Conservation (phyloP, 2,329 filamentous ascomycete genomes). For the Alternaria tenuissima region DNA sequence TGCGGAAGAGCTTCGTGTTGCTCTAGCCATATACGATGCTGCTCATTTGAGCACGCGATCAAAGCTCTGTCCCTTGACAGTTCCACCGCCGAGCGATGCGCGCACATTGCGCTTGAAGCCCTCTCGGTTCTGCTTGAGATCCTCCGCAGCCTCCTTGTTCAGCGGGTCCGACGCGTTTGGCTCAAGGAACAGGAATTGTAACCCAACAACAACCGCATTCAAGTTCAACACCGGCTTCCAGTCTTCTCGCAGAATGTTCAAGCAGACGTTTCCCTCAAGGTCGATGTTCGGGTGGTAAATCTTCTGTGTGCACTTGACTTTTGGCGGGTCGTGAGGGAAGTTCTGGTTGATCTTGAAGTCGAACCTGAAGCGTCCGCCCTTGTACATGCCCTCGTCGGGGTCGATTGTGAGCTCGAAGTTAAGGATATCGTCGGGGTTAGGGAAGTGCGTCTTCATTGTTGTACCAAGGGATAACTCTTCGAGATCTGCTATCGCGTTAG, state of each 20-base stretch:
- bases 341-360: slow-evolving; percentile 91
- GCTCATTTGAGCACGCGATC: slow-evolving; percentile 77
- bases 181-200: slow-evolving; percentile 97
- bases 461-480: slow-evolving; percentile 79
- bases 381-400: slow-evolving; percentile 89
- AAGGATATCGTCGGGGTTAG: slow-evolving; percentile 84
- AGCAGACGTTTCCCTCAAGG: slow-evolving; percentile 93
- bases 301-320: slow-evolving; percentile 96
- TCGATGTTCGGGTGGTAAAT: slow-evolving; percentile 99
- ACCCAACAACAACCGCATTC: slow-evolving; percentile 93
- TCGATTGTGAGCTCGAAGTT: slow-evolving; percentile 84
- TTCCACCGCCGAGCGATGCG: slow-evolving; percentile 80
- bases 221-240: slow-evolving; percentile 99
- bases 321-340: slow-evolving; percentile 97
- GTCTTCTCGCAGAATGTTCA: slow-evolving; percentile 97
- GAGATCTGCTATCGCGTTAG: slow-evolving; percentile 66
- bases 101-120: slow-evolving; percentile 92
- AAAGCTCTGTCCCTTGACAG: slow-evolving; percentile 75
- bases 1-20: neutral
- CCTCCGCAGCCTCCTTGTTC: slow-evolving; percentile 97
- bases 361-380: slow-evolving; percentile 86
- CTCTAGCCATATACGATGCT: neutral
- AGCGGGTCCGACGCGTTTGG: slow-evolving; percentile 97
- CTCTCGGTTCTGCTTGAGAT: slow-evolving; percentile 84
- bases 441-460: slow-evolving; percentile 84